Evolutionary conservation across 169 alveolate genomes (phyloP).

Genomic region (Besnoitia besnoiti): DNA sequence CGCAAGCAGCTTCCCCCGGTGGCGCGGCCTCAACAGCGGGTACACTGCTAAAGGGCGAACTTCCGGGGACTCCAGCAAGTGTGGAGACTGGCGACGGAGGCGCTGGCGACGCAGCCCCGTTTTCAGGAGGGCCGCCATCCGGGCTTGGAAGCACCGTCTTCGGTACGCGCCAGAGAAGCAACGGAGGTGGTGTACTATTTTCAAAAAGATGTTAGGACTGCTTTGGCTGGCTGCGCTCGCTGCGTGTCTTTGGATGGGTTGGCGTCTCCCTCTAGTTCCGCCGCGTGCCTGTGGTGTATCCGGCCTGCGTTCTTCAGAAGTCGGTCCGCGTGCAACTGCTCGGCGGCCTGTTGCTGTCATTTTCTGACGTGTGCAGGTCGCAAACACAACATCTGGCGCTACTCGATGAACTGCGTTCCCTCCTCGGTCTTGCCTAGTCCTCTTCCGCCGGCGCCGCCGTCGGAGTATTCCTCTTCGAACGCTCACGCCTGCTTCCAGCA

Average conservation of each 20-base stretch:
- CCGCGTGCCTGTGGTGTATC: no score
- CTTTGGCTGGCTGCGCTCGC: no score
- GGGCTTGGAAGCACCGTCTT: background rate
- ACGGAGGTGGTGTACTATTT: no score
- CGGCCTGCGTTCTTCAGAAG: no score
- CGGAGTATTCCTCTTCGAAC: background rate
- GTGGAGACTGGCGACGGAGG: background rate
- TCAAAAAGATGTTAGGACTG: no score
- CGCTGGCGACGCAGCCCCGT: background rate
- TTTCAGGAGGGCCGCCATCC: background rate
- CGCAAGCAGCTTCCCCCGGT: background rate
- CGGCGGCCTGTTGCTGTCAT: no score
- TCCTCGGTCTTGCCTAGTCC: background rate
- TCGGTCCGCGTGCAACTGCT: no score
- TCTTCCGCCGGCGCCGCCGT: background rate
- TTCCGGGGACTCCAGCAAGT: no score
- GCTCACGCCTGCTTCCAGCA: background rate
- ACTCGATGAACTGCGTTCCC: constrained; percentile 46
- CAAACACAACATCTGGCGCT: constrained; percentile 68
- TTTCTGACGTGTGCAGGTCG: constrained; percentile 54
- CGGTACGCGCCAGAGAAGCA: no score
- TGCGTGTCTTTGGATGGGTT: no score
- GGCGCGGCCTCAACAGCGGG: background rate
- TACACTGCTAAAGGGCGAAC: no score
- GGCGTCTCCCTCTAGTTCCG: no score